These are phyloP conservation scores for Kalanchoe fedtschenkoi DNA, from an alignment of 164 flowering plant genomes.

Conservation along the genomic window DNA sequence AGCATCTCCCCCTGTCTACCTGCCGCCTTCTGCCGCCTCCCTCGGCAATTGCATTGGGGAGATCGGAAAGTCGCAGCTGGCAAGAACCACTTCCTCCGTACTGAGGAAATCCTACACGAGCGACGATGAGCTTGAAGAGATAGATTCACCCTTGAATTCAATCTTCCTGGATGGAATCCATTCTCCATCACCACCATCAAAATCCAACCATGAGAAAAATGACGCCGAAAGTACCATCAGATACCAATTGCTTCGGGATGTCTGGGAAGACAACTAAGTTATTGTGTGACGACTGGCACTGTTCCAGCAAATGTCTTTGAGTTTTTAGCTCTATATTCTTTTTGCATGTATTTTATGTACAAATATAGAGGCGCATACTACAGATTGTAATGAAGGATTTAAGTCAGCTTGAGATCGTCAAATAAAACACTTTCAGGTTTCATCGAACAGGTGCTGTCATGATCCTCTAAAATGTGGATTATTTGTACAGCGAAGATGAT, in stretches of 20 bases:
- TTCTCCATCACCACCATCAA: conserved; percentile 7
- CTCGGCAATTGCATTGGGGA: conserved; percentile 37
- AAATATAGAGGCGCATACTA: neutral
- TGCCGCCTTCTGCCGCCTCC: conserved; percentile 50
- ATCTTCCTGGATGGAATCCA: conserved; percentile 26
- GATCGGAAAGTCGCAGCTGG: conserved; percentile 30
- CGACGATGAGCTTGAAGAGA: conserved; percentile 89
- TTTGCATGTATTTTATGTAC: neutral
- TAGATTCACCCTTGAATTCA: conserved; percentile 52
- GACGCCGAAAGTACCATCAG: conserved; percentile 27
- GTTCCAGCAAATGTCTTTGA: too few relatives aligned
- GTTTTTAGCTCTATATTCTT: too few relatives aligned
- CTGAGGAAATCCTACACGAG: conserved; percentile 73
- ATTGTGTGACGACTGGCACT: neutral
- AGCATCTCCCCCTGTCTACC: conserved; percentile 49
- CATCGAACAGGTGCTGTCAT: too few relatives aligned
- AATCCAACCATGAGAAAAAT: conserved; percentile 21
- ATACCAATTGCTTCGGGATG: conserved; percentile 64
- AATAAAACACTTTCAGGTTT: too few relatives aligned
- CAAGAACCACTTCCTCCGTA: conserved; percentile 47
- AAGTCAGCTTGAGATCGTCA: too few relatives aligned
- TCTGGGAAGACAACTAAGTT: conserved; percentile 42
- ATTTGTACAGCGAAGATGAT: too few relatives aligned
- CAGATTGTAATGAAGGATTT: too few relatives aligned
- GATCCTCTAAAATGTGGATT: too few relatives aligned